Base-by-base conservation (phyloP, 129 eudicot genomes). In the Flaveria robusta region DNA sequence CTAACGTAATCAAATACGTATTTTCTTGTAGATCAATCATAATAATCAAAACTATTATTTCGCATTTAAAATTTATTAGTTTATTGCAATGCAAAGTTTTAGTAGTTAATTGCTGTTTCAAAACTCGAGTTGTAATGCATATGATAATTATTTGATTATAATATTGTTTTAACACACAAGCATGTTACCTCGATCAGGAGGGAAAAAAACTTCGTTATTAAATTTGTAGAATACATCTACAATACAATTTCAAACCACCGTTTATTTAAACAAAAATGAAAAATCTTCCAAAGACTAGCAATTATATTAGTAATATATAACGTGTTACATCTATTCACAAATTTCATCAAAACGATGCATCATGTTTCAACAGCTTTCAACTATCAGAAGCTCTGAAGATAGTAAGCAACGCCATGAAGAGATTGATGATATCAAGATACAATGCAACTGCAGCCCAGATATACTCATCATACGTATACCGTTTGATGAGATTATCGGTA, bases 381-480 rank as follows among this genome's bases (percentile, higher is more conserved):
- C 72, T 77, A 10, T 88, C 90, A 18, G 80, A 86, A 74, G 90
- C 91, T 70, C 88, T 86, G 74, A 87, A 84, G 8, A 87, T 18
- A 4, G 83, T 81, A 41, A 90, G 18, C 79, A 90, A 71, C 1
- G 90, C 66, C 7, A 82, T 66, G 86, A 90, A 90, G 70, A 90
- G 90, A 76, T 87, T 85, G 75, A 90, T 68, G 64, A 87, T 27
- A 54, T 90, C 92, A 24, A 90, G 80, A 59, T 87, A 90, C 46
- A 90, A 71, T 0, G 87, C 72, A 15, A 90, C 87, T 1, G 96
- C 88, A 71, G 96, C 92, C 90, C 87, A 85, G 3, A 90, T 90
- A 86, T 85, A 87, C 41, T 90, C 81, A 8, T 90, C 96, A 9
- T 87, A 90, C 0, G 83, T 66, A 47, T 87, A 83, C 8, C 92